Evolutionary conservation across 768 basidiomycete species (phyloP).

Genomic region (Hortiboletus flavorubellus): DNA sequence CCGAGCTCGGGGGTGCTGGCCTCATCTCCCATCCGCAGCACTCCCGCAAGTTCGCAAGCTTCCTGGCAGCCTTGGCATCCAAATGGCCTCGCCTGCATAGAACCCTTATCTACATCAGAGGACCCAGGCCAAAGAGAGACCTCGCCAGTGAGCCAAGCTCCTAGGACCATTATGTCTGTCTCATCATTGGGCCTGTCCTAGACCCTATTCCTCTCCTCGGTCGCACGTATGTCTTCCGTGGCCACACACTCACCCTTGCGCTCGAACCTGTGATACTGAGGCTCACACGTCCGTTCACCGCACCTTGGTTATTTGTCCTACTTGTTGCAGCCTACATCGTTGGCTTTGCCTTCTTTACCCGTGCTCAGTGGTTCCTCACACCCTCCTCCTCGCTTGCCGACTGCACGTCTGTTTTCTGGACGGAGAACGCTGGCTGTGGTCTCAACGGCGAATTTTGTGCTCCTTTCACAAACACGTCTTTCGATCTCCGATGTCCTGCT

Average conservation of each 20-base stretch:
- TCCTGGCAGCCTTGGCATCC: conserved; percentile 9
- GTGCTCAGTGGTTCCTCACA: conserved; percentile 69
- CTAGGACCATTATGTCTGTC: neutral
- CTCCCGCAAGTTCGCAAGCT: neutral
- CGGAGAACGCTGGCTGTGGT: conserved; percentile 67
- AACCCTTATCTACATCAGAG: conserved; percentile 43
- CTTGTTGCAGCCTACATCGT: conserved; percentile 64
- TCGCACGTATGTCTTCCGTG: conserved; percentile 40
- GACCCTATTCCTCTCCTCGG: conserved; percentile 56
- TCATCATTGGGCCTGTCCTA: conserved; percentile 22
- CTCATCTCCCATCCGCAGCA: neutral
- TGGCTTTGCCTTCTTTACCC: conserved; percentile 66
- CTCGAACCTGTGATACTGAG: conserved; percentile 56
- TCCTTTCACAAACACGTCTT: conserved; percentile 57
- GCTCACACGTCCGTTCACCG: conserved; percentile 49
- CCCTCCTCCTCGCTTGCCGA: conserved; percentile 60
- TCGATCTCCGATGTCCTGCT: conserved; percentile 81
- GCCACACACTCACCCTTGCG: conserved; percentile 37
- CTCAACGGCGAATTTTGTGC: conserved; percentile 62
- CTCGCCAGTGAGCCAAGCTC: conserved; percentile 38
- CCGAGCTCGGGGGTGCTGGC: conserved; percentile 1
- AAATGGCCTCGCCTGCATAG: conserved; percentile 22
- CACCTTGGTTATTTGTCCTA: conserved; percentile 51
- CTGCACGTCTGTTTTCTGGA: conserved; percentile 73
- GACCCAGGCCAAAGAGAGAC: conserved; percentile 56